Percentiles rank a stretch among this genome's conserved stretches.
Conservation (phyloP, 1,139 yeast genomes). For the Zygosaccharomyces sapae region DNA sequence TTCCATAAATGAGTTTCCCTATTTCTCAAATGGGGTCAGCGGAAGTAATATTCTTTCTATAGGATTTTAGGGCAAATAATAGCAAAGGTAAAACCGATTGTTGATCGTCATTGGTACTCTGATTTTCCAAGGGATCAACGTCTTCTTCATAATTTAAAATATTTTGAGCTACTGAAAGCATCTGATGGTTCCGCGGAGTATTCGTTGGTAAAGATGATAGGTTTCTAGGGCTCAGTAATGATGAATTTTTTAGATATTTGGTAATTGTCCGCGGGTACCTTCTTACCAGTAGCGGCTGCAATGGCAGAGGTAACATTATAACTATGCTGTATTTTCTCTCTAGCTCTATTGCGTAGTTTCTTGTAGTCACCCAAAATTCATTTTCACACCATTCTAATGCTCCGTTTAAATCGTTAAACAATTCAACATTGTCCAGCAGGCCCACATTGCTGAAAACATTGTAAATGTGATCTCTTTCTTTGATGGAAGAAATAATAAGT, state of each 20-base stretch:
- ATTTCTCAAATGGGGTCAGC: conserved; percentile 20
- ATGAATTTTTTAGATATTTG: conserved; percentile 1
- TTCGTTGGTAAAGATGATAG: conserved; percentile 34
- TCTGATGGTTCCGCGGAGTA: conserved; percentile 41
- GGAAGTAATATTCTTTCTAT: conserved; percentile 38
- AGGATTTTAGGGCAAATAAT: conserved; percentile 31
- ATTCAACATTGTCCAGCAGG: conserved; percentile 49
- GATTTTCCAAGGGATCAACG: conserved; percentile 41
- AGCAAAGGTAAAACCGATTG: conserved; percentile 30
- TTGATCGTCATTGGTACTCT: conserved; percentile 32
- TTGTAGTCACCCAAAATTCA: conserved; percentile 67
- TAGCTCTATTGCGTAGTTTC: conserved; percentile 33
- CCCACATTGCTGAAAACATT: conserved; percentile 70
- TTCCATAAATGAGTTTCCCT: conserved; percentile 32
- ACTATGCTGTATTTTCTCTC: conserved; percentile 18
- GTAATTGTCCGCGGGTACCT: conserved; percentile 3
- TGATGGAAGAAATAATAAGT: conserved; percentile 75
- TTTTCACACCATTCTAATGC: conserved; percentile 98
- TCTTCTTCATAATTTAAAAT: conserved; percentile 36
- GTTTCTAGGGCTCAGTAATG: conserved; percentile 7
- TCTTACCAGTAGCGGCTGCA: conserved; percentile 11
- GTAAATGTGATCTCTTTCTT: conserved; percentile 56
- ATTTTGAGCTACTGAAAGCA: conserved; percentile 39
- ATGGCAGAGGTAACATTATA: conserved; percentile 9
- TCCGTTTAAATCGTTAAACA: conserved; percentile 60